Evolutionary conservation across 2,329 filamentous ascomycete species (phyloP).

Genomic region (Capronia americana): DNA sequence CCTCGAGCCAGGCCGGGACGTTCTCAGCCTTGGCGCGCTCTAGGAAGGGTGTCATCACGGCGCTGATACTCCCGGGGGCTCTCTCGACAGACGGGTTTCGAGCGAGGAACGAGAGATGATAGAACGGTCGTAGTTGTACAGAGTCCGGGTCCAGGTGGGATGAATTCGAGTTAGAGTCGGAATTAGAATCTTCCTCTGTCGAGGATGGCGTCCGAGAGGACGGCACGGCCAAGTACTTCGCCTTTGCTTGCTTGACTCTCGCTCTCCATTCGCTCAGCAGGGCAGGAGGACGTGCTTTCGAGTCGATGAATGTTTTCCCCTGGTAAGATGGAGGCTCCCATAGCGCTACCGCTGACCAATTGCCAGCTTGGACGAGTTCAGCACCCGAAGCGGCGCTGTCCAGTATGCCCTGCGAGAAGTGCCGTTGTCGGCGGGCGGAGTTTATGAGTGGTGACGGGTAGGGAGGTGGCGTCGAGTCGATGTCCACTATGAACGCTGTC

Average conservation of each 20-base stretch:
- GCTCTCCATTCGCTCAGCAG: conserved; percentile 34
- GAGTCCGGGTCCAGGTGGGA: conserved; percentile 2
- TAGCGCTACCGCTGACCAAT: conserved; percentile 37
- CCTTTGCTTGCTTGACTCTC: conserved; percentile 32
- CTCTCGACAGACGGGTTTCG: conserved; percentile 30
- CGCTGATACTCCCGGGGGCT: conserved; percentile 34
- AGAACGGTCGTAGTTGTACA: conserved; percentile 29
- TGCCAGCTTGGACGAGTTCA: conserved; percentile 37
- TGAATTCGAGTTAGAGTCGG: conserved; percentile 8
- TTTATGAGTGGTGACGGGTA: conserved; percentile 32
- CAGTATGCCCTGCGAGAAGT: conserved; percentile 33
- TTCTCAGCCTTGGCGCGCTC: conserved; percentile 34
- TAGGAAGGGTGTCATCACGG: conserved; percentile 36
- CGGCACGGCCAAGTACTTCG: conserved; percentile 25
- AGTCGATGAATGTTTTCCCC: conserved; percentile 35
- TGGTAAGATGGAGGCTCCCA: conserved; percentile 36
- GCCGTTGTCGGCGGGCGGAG: conserved; percentile 26
- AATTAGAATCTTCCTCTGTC: conserved; percentile 10
- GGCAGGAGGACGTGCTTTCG: conserved; percentile 25
- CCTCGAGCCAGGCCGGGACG: conserved; percentile 38
- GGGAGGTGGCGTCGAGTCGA: conserved; percentile 34
- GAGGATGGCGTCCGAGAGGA: neutral
- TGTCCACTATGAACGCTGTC: conserved; percentile 36
- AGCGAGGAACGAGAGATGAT: conserved; percentile 38
- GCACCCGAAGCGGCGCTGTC: conserved; percentile 33